Percentiles rank a stretch among this genome's conserved stretches.
phyloP scores from a whole-genome alignment of 2,329 filamentous ascomycete species.

The Mycosphaerelloides madeirae region DNA sequence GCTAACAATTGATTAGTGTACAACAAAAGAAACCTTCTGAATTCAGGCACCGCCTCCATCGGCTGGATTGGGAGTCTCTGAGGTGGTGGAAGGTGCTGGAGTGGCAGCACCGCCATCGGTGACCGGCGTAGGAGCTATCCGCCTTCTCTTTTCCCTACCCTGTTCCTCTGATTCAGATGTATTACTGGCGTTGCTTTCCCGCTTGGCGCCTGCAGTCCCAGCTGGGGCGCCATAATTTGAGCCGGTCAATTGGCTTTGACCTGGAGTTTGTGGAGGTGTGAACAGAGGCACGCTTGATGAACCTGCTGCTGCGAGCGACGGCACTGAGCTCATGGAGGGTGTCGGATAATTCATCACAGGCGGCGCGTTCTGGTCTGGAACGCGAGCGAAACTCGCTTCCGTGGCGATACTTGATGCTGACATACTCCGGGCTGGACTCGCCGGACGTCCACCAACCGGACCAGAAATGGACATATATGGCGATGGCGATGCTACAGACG shows the following conservation, averaged over 20 bases:
- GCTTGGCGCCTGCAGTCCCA: slow-evolving; percentile 25
- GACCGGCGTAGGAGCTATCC: slow-evolving; percentile 44
- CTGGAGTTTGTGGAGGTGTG: slow-evolving; percentile 85
- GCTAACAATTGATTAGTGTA: slow-evolving; percentile 10
- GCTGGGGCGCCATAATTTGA: slow-evolving; percentile 6
- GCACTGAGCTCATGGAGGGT: slow-evolving; percentile 29
- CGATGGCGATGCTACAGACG: slow-evolving; percentile 49
- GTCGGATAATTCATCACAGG: slow-evolving; percentile 33
- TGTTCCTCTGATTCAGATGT: slow-evolving; percentile 34
- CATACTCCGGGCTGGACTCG: slow-evolving; percentile 79
- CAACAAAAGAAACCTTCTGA: background rate
- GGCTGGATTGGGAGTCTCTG: background rate
- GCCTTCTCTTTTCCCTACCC: slow-evolving; percentile 39
- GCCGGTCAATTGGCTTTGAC: slow-evolving; percentile 32
- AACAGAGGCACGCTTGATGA: slow-evolving; percentile 61
- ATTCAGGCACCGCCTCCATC: slow-evolving; percentile 1
- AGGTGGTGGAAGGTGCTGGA: slow-evolving; percentile 1
- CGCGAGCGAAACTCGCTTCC: slow-evolving; percentile 43
- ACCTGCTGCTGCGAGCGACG: slow-evolving; percentile 34
- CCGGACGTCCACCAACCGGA: slow-evolving; percentile 49
- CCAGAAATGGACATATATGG: slow-evolving; percentile 38
- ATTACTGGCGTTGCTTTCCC: slow-evolving; percentile 27
- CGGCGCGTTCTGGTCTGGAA: slow-evolving; percentile 41
- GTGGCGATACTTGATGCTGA: slow-evolving; percentile 77
- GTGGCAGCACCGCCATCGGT: slow-evolving; percentile 5